Evolutionary conservation across 1,139 yeast species (phyloP).

Genomic region (Cylindricascospora bacillispora): DNA sequence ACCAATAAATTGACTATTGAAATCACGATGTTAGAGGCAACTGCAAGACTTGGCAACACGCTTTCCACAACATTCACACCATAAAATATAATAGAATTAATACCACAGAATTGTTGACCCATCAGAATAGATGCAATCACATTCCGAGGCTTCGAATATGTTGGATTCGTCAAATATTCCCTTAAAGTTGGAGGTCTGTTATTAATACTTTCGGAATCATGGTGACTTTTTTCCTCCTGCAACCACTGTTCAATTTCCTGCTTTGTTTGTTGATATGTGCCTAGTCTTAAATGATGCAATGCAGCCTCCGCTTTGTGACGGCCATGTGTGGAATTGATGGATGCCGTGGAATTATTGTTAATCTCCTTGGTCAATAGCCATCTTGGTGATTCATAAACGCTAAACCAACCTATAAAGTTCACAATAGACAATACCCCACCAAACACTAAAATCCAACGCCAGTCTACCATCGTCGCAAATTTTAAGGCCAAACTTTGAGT

Average conservation of each 20-base stretch:
- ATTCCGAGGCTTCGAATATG: conserved; percentile 43
- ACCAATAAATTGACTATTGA: conserved; percentile 60
- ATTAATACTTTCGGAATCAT: neutral
- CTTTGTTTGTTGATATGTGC: conserved; percentile 16
- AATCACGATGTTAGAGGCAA: conserved; percentile 58
- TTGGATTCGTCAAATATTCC: conserved; percentile 39
- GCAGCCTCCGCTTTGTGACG: conserved; percentile 30
- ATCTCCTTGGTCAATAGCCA: conserved; percentile 43
- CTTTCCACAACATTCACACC: conserved; percentile 73
- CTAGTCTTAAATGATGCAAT: conserved; percentile 26
- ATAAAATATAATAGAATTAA: conserved; percentile 81
- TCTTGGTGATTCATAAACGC: conserved; percentile 69
- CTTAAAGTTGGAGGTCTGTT: conserved; percentile 13
- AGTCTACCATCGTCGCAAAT: conserved; percentile 51
- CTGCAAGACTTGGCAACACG: conserved; percentile 53
- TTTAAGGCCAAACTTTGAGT: conserved; percentile 63
- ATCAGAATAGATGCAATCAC: conserved; percentile 65
- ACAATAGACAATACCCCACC: conserved; percentile 44
- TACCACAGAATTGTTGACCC: conserved; percentile 90
- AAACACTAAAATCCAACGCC: conserved; percentile 57
- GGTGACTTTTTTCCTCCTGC: conserved; percentile 9
- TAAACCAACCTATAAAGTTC: conserved; percentile 35
- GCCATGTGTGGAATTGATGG: no score
- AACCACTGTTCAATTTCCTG: conserved; percentile 26
- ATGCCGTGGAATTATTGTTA: conserved; percentile 23